These are phyloP conservation scores for Mucor velutinosus DNA, from an alignment of 371 early-diverging fungal species.

Conservation along the genomic window DNA sequence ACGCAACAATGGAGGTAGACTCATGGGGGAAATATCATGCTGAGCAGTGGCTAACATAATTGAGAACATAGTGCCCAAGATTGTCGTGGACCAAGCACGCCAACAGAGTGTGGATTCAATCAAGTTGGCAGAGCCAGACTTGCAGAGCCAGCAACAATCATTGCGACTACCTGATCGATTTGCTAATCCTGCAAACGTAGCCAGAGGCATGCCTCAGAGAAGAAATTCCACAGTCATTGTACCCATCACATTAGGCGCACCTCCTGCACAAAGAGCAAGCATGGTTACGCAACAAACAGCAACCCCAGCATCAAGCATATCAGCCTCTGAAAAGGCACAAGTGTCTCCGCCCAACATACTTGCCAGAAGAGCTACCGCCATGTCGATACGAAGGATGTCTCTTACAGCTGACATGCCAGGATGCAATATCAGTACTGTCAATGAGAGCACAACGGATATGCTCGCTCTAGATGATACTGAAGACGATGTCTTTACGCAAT, in stretches of 20 bases:
- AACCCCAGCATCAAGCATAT: neutral
- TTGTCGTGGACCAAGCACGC: conserved; percentile 23
- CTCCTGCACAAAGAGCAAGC: neutral
- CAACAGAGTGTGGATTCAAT: neutral
- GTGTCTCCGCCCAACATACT: neutral
- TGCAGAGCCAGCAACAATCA: neutral
- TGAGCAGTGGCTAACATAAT: neutral
- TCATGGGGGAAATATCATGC: neutral
- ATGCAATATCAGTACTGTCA: neutral
- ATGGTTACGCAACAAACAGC: neutral
- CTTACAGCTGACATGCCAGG: neutral
- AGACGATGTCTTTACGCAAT: conserved; percentile 6
- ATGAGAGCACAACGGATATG: neutral
- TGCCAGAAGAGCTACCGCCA: neutral
- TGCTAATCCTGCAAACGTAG: neutral
- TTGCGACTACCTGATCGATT: neutral
- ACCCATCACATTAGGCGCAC: neutral
- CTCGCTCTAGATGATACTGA: neutral
- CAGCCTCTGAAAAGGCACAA: neutral
- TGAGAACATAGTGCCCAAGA: conserved; percentile 15
- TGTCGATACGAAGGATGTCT: neutral
- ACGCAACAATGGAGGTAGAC: neutral
- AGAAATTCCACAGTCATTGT: neutral
- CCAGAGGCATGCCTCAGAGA: neutral
- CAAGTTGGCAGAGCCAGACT: neutral